Evolutionary conservation across 2,329 filamentous ascomycete species (phyloP).

Genomic region (Lachnum nothofagi): DNA sequence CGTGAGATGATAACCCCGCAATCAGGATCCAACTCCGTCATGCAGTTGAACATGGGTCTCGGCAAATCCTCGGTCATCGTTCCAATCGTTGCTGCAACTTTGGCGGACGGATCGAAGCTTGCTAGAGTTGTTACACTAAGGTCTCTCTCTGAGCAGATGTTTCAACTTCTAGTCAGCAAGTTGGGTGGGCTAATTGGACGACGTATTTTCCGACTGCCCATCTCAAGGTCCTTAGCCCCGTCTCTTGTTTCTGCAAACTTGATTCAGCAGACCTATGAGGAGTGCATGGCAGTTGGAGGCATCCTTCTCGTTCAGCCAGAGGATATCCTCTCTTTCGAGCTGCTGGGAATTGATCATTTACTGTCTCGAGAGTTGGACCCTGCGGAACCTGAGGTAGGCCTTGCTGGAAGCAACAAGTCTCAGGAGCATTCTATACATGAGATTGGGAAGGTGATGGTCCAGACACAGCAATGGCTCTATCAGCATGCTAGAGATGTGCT

Average conservation of each 20-base stretch:
- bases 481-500: conserved; percentile 44
- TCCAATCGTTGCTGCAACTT: conserved; percentile 52
- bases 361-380: conserved; percentile 27
- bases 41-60: conserved; percentile 69
- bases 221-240: conserved; percentile 47
- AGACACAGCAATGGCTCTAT: conserved; percentile 42
- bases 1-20: conserved; percentile 46
- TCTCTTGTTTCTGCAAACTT: conserved; percentile 23
- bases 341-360: too few species aligned
- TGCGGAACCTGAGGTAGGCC: not conserved
- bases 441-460: conserved; percentile 25
- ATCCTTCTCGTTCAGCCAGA: conserved; percentile 59
- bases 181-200: conserved; percentile 52
- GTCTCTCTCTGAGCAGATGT: conserved; percentile 56
- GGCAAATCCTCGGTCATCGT: conserved; percentile 67
- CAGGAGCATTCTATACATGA: conserved; percentile 2
- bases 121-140: conserved; percentile 58
- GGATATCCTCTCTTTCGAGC: conserved; percentile 57
- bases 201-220: conserved; percentile 52
- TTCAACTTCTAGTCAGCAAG: conserved; percentile 48
- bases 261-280: conserved; percentile 38
- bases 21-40: conserved; percentile 43
- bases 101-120: conserved; percentile 48
- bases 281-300: conserved; percentile 47
- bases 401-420: too few species aligned